A percentile compares a stretch with the other conserved stretches of the same genome.
Evolutionary conservation across 805 yeast genomes (phyloP).

Genomic region (Wickerhamomyces tratensis): DNA sequence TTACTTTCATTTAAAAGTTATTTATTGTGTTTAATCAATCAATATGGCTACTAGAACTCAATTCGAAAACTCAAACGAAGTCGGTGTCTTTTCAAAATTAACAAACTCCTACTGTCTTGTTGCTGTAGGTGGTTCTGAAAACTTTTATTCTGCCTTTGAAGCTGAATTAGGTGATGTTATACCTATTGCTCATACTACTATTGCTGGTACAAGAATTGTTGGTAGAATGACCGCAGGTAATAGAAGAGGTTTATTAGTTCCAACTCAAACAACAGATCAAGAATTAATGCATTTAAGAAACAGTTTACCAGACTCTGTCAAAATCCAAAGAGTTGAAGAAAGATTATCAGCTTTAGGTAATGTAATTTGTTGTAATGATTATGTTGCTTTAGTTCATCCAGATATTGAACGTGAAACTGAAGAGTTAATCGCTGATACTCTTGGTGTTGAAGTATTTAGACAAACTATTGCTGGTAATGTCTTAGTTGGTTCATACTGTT

Average conservation of each 20-base stretch:
- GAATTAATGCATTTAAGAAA: constrained; percentile 96
- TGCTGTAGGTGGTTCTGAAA: constrained; percentile 92
- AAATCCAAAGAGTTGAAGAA: constrained; percentile 97
- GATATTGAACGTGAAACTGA: constrained; percentile 99
- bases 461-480: constrained; percentile 99
- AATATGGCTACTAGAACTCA: constrained; percentile 64
- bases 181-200: constrained; percentile 95
- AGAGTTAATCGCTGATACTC: constrained; percentile 93
- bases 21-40: no score
- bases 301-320: constrained; percentile 89
- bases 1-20: no score
- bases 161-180: constrained; percentile 95
- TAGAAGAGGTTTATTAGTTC: constrained; percentile 94
- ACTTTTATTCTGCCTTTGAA: constrained; percentile 88
- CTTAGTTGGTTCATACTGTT: constrained; percentile 92
- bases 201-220: constrained; percentile 95
- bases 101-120: constrained; percentile 95
- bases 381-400: constrained; percentile 98
- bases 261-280: constrained; percentile 97
- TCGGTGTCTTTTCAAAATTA: constrained; percentile 90
- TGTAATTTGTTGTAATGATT: constrained; percentile 97
- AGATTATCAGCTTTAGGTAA: constrained; percentile 94
- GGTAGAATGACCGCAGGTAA: constrained; percentile 99
- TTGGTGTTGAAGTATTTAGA: constrained; percentile 98
- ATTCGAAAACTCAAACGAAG: constrained; percentile 81